A percentile compares a stretch with the other conserved stretches of the same genome.
Evolutionary conservation across 371 early-diverging fungal genomes (phyloP).

Genomic region (Conidiobolus incongruus): DNA sequence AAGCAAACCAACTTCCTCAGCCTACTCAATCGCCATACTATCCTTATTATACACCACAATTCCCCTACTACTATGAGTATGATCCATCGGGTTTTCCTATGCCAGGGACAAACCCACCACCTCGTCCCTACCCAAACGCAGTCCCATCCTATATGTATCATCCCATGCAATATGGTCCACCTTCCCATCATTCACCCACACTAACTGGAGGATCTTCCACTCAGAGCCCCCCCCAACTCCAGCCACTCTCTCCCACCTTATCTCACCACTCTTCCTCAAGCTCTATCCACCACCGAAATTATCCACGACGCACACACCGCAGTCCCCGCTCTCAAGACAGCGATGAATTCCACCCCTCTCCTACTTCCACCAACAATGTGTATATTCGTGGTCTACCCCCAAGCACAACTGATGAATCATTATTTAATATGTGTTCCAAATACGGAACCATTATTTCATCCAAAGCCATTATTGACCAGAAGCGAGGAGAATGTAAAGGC

Average conservation of each 20-base stretch:
- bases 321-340: constrained; percentile 4
- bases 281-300: background rate
- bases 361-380: constrained; percentile 24
- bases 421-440: constrained; percentile 43
- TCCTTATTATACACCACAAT: background rate
- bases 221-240: constrained; percentile 6
- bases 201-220: constrained; percentile 8
- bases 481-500: constrained; percentile 63
- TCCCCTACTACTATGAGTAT: background rate
- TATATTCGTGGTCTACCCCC: constrained; percentile 64
- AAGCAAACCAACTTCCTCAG: background rate
- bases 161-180: constrained; percentile 1
- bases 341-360: constrained; percentile 6
- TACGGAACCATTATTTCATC: constrained; percentile 63
- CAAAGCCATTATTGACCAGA: constrained; percentile 63
- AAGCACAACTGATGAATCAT: constrained; percentile 41
- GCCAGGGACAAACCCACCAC: background rate
- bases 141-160: constrained; percentile 3
- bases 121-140: background rate
- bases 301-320: background rate
- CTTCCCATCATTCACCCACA: constrained; percentile 6
- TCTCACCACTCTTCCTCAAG: constrained; percentile 5
- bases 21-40: background rate
- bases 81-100: background rate
- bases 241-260: constrained; percentile 3